phyloP scores from a whole-genome alignment of 2,329 filamentous ascomycete genomes.

The Penicillium italicum region DNA sequence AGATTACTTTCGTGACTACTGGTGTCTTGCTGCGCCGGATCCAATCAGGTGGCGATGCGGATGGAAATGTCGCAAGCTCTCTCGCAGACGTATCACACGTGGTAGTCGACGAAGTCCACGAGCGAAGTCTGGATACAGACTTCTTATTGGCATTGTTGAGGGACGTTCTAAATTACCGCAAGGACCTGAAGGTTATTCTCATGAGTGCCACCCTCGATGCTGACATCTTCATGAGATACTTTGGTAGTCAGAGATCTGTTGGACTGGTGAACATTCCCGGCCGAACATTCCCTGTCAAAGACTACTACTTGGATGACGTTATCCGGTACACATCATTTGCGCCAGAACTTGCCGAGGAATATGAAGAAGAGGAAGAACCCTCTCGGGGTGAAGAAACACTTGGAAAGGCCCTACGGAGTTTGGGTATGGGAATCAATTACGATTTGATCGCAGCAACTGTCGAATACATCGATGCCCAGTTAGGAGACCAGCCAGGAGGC shows the following conservation, averaged over 20 bases:
- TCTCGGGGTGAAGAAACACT: constrained; percentile 49
- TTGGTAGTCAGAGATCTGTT: constrained; percentile 66
- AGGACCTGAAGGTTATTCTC: constrained; percentile 81
- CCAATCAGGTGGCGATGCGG: constrained; percentile 80
- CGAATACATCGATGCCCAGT: constrained; percentile 72
- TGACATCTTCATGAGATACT: constrained; percentile 78
- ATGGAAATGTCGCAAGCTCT: constrained; percentile 75
- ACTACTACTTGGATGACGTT: constrained; percentile 87
- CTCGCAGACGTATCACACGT: constrained; percentile 90
- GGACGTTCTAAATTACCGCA: constrained; percentile 70
- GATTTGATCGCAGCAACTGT: constrained; percentile 77
- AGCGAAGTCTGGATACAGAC: constrained; percentile 90
- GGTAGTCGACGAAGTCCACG: constrained; percentile 94
- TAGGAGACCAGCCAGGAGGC: constrained; percentile 71
- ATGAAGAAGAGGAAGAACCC: constrained; percentile 41
- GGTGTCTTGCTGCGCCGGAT: constrained; percentile 85
- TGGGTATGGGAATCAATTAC: constrained; percentile 88
- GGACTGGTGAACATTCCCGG: constrained; percentile 83
- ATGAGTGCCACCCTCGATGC: constrained; percentile 98
- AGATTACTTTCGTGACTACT: constrained; percentile 93
- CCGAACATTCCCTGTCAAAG: constrained; percentile 82
- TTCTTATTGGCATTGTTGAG: constrained; percentile 84
- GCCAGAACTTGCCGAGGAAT: constrained; percentile 33
- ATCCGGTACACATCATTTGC: constrained; percentile 73
- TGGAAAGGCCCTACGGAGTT: constrained; percentile 66